Evolutionary conservation across 129 eudicot species (phyloP), one percentile per base, ranked within the genome.

Genomic region (Arctium minus): DNA sequence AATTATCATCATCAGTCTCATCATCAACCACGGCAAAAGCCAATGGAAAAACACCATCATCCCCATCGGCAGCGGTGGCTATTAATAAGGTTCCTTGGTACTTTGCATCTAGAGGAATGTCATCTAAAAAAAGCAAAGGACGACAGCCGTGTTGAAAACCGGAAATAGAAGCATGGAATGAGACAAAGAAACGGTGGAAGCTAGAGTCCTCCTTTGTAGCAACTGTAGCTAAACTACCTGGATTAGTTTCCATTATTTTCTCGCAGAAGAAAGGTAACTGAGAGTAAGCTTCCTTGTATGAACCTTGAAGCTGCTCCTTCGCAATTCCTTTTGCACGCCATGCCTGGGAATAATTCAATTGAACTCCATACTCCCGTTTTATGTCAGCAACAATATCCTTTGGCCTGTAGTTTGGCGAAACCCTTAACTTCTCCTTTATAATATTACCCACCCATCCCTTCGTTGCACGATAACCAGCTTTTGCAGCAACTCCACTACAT

Each of bases 311-410:
- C 86, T 94, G 93, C 82, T 91, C 98, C 72, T 90, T 82, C 11
- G 97, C 98, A 64, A 89, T 88, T 80, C 92, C 97, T 83, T 92
- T 94, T 4, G 97, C 98, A 53, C 98, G 97, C 97, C 98, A 91
- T 64, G 98, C 98, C 84, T 94, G 98, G 1, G 94, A 88, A 76
- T 94, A 94, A 82, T 94, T 92, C 85, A 94, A 71, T 46, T 88
- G 90, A 77, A 94, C 90, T 46, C 97, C 98, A 75, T 89, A 94
- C 80, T 94, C 98, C 44, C 94, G 89, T 42, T 94, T 71, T 68
- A 94, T 92, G 32, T 94, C 98, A 13, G 74, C 80, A 69, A 91
- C 97, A 15, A 94, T 94, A 85, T 94, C 98, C 80, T 92, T 92
- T 0, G 98, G 98, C 73, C 81, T 86, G 87, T 92, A 94, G 73